Evolutionary conservation across 2,329 filamentous ascomycete genomes (phyloP).

Genomic region (Epicoccum sorghinum): DNA sequence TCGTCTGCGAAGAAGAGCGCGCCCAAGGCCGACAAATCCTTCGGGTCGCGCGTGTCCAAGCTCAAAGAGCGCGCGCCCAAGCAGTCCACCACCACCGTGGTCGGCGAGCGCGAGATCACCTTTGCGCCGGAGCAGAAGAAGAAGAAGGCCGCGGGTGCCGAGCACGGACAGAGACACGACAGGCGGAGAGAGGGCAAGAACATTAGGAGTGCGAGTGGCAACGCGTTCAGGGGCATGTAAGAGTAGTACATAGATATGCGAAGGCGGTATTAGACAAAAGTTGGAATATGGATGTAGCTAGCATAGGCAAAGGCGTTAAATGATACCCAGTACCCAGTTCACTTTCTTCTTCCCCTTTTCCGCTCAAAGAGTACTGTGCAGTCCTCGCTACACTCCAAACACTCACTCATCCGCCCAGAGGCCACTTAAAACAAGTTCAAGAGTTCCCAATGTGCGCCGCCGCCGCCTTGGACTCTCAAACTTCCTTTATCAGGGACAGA

Average conservation of each 20-base stretch:
- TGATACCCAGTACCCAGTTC: neutral
- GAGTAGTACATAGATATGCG: too few relatives aligned
- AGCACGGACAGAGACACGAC: conserved; percentile 37
- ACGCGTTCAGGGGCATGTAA: conserved; percentile 73
- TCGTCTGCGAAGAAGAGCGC: conserved; percentile 47
- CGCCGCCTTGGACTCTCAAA: too few relatives aligned
- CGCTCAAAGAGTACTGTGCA: too few relatives aligned
- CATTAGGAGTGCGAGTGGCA: conserved; percentile 75
- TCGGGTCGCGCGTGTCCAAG: conserved; percentile 60
- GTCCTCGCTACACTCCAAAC: too few relatives aligned
- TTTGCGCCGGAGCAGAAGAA: conserved; percentile 68
- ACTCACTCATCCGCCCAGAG: too few relatives aligned
- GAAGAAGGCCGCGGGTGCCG: conserved; percentile 36
- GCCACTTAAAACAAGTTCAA: too few relatives aligned
- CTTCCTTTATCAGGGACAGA: too few relatives aligned
- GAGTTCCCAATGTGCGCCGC: too few relatives aligned
- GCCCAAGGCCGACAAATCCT: conserved; percentile 60
- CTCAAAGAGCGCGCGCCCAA: conserved; percentile 38
- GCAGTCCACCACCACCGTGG: conserved; percentile 40
- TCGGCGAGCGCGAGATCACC: conserved; percentile 69
- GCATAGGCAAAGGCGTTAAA: neutral
- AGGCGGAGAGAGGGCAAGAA: conserved; percentile 54
- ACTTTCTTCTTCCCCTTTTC: too few relatives aligned
- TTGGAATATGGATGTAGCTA: neutral
- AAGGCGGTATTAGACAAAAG: too few relatives aligned